Base-by-base conservation (phyloP, 129 eudicot species). In the Logfia minima region DNA sequence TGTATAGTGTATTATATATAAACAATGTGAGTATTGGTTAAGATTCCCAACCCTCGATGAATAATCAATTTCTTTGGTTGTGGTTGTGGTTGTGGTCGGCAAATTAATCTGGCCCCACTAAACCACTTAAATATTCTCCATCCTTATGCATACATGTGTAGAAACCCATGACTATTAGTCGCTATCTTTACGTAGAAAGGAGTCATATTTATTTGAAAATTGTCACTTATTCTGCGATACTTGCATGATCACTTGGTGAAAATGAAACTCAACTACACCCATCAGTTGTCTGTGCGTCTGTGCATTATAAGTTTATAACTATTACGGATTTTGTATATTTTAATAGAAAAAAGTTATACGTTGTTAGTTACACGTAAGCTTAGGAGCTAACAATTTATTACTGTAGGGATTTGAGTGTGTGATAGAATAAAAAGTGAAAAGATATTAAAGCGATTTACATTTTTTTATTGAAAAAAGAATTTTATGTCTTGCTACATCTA, bases 141-240 rank as follows among this genome's bases (percentile, higher is more conserved):
- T 28, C n/a, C 70, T 53, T 39, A 21, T 66, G 58, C 51, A 4
- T 69, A 70, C 82, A 78, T 35, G 82, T 70, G 82, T 78, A 59
- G 64, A 78, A 78, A 70, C 21, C 82, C 31, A 78, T 70, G 76
- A 60, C 60, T 70, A 45, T 69, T 39, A 22, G 29, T 68, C 82
- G 28, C 71, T 59, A 58, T 59, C 68, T 21, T 68, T 21, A 58
- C 35, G 71, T 78, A 70, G 43, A 59, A 70, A 41, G 32, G 63
- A 56, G 23, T 70, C 61, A 59, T 69, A 37, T 68, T 48, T 48
- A 77, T 48, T 48, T 14, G 75, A 77, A 58, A 58, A 45, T 10
- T 78, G 76, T 78, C 81, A 78, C 59, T 31, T 19, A 29, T 64
- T 41, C 45, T n/a, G 64, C 19, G 29, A 61, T 68, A 68, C 69